Base-by-base conservation (phyloP, 2,329 filamentous ascomycete genomes). In the Acrocalymma vagum region DNA sequence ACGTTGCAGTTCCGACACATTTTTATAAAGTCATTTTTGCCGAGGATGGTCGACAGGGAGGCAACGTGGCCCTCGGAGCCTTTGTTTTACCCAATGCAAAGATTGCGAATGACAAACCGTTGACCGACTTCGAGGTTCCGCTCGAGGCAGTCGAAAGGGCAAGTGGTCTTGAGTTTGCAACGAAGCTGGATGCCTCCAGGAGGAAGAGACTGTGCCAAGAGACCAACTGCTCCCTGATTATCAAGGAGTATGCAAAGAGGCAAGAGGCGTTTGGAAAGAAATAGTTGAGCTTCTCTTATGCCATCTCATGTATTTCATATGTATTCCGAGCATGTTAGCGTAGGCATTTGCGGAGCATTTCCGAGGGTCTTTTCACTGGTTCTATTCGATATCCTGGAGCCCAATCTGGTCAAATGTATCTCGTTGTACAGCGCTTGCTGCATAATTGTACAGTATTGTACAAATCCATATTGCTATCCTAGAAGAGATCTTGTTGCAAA, bases 21-120 rank as follows among this genome's bases (percentile, higher is more conserved):
- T 99, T 99, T 75, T 99, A 96, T 82, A 99, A 99, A 78, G 90
- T 99, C 63, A 94, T 99, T 58, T 95, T 94, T 63, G 94, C 90
- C 17, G 94, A 99, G 74, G 90, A 96, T 62, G 88, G 87, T 3
- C 72, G 66, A 43, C 72, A 68, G 8, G 88, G 89, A 13, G 64
- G 65, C 9, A 67, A 69, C 18, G 94, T 99, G 22, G 90, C 91
- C 21, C 76, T 99, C 23, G 94, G 90, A 29, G 94, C 94, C 6
- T 99, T 99, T 63, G 93, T 99, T 37, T 78, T 99, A 59, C 94
- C 94, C 11, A 99, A 99, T 69, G 91, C 90, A 2, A 79, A 75
- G 13, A 99, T 99, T 58, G 78, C 87, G 24, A 99, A 96, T 71
- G 80, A 84, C 47, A 96, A 94, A 76, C 89, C 88, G 33, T 77